These are phyloP conservation scores for Ophiocordyceps unilateralis DNA, from an alignment of 2,329 filamentous ascomycete genomes.

Conservation along the genomic window DNA sequence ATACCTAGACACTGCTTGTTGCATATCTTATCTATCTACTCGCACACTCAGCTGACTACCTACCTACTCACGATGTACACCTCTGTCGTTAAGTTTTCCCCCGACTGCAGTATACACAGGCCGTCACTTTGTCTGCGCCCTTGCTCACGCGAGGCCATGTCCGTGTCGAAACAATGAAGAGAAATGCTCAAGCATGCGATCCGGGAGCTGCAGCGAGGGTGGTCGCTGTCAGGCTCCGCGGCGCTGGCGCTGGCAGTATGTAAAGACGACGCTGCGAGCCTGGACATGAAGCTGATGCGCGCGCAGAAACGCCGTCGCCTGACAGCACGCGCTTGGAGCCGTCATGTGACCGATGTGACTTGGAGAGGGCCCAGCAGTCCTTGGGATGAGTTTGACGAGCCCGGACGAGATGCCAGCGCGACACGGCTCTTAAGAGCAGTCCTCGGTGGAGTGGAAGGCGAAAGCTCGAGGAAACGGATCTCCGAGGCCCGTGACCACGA, in stretches of 20 bases:
- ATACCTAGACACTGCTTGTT: too few relatives aligned
- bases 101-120: neutral
- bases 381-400: neutral
- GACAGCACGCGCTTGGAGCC: neutral
- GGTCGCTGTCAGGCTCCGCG: slow-evolving; percentile 9
- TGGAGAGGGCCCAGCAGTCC: neutral
- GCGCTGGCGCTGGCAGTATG: slow-evolving; percentile 1
- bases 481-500: slow-evolving; percentile 11
- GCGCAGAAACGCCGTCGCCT: slow-evolving; percentile 2
- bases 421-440: slow-evolving; percentile 7
- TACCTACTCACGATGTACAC: too few relatives aligned
- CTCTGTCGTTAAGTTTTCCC: too few relatives aligned
- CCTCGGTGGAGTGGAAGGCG: slow-evolving; percentile 2
- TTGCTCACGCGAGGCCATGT: too few relatives aligned
- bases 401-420: neutral
- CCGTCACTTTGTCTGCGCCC: neutral
- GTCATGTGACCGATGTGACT: neutral
- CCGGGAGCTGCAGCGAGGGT: slow-evolving; percentile 14
- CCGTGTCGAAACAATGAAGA: slow-evolving; percentile 13
- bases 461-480: slow-evolving; percentile 6
- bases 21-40: too few relatives aligned
- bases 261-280: neutral
- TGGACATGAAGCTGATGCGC: neutral
- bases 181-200: slow-evolving; percentile 18
- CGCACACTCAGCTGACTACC: too few relatives aligned